Base-by-base conservation (phyloP, 83 land plant genomes). In the Picea mariana region DNA sequence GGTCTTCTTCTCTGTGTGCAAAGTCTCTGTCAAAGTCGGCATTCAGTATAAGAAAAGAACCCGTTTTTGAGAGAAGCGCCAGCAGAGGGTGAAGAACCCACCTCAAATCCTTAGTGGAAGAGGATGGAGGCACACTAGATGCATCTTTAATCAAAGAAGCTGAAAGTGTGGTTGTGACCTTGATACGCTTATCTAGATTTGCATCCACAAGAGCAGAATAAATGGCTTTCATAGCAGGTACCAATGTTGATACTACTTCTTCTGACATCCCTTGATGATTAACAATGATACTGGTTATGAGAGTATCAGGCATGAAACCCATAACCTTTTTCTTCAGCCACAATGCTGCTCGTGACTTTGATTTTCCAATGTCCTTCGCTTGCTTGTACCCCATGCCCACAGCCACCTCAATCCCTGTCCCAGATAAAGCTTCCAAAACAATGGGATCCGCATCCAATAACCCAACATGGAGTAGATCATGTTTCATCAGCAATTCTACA, bases 41-140 rank as follows among this genome's bases (percentile, higher is more conserved):
- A 73, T 96, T 96, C 84, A 95, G 86, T 94, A 97, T 91, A 61
- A 95, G 81, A 8, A 90, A 91, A 0, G 99, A 85, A 11, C 67
- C 64, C 6, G 99, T 95, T 49, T 80, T 64, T 16, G 92, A 84
- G 20, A 92, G 69, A 81, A 97, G 94, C n/a, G 81, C 81, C 24
- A 97, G 81, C 75, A 97, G 68, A 15, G 94, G 94, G 17, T 63
- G 62, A 20, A 97, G 77, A 21, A 89, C 86, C 44, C 42, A 44
- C 75, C 44, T 78, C 75, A 86, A 81, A 38, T 87, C 77, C 26
- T 81, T 86, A 69, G 94, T 92, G 87, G 94, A 97, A 81, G 81
- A 86, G 42, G 94, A 92, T 26, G 89, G 89, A 4, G 97, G 94
- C 4, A 95, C 97, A 20, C 94, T 92, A 80, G 89, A 97, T 7